Evolutionary conservation across 139 green algal genomes (phyloP).

Genomic region (Chlamydomonas sphaeroides): DNA sequence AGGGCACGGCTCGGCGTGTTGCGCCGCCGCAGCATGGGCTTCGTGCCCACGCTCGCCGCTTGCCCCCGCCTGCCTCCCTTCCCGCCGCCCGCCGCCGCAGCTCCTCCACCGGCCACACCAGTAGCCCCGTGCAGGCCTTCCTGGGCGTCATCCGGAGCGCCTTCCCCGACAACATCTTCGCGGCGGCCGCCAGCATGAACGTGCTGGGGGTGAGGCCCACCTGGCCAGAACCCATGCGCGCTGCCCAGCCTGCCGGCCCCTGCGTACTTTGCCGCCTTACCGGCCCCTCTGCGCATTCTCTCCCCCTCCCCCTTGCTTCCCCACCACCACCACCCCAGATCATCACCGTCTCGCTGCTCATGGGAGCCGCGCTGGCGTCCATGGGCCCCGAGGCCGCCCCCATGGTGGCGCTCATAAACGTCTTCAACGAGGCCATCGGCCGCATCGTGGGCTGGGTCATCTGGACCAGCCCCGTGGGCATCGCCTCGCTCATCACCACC

Average conservation of each 20-base stretch:
- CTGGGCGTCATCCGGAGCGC: constrained; percentile 12
- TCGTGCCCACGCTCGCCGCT: no score
- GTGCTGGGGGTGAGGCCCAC: constrained; percentile 29
- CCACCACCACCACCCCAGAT: constrained; percentile 7
- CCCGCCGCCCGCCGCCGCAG: no score
- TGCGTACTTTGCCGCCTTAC: no score
- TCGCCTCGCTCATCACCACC: constrained; percentile 36
- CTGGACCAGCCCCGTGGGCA: constrained; percentile 19
- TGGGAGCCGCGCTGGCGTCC: constrained; percentile 18
- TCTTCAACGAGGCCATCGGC: constrained; percentile 40
- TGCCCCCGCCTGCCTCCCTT: no score
- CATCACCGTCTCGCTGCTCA: constrained; percentile 32
- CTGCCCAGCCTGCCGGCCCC: no score
- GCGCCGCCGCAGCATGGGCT: no score
- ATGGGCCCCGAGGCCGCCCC: constrained; percentile 19
- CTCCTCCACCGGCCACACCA: neutral
- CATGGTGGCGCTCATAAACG: constrained; percentile 4
- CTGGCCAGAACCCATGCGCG: no score
- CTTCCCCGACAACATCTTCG: constrained; percentile 36
- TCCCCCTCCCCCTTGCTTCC: neutral
- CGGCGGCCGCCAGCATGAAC: constrained; percentile 27
- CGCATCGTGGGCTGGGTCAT: constrained; percentile 39
- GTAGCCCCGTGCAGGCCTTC: constrained; percentile 29
- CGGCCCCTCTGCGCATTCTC: no score
- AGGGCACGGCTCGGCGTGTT: no score